A percentile compares a stretch with the other conserved stretches of the same genome.
Evolutionary conservation across 1,284 basidiomycete species (phyloP).

Genomic region (Acaromyces ingoldii): DNA sequence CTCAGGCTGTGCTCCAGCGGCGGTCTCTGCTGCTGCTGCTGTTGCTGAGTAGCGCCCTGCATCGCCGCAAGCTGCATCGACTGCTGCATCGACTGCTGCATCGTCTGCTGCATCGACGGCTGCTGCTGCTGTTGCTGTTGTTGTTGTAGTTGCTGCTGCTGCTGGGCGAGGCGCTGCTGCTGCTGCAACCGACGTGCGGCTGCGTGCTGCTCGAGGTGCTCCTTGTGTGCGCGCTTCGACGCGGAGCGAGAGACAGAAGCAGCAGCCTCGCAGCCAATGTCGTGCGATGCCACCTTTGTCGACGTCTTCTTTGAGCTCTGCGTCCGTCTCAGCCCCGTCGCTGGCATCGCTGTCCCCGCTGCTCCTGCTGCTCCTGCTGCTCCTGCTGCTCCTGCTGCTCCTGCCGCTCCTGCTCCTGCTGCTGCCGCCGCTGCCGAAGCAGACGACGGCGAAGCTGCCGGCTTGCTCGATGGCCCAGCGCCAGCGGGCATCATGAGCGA

Average conservation of each 20-base stretch:
- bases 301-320: conserved; percentile 14
- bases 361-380: conserved; percentile 1
- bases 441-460: neutral
- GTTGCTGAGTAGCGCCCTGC: neutral
- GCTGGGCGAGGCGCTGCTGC: neutral
- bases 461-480: no score
- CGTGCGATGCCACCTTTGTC: conserved; percentile 21
- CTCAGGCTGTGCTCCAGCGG: neutral
- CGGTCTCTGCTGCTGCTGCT: neutral
- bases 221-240: no score
- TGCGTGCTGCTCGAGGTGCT: no score
- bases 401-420: conserved; percentile 6
- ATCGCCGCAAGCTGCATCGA: no score
- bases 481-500: no score
- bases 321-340: conserved; percentile 24
- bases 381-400: conserved; percentile 20
- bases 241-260: no score
- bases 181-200: no score
- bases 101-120: no score
- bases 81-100: no score
- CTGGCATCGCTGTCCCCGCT: conserved; percentile 12
- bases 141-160: neutral
- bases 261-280: no score
- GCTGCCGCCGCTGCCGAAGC: neutral
- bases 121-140: no score